Percentiles rank a stretch among this genome's conserved stretches.
Conservation (phyloP, 768 basidiomycete species). For the Mycena rebaudengoi region DNA sequence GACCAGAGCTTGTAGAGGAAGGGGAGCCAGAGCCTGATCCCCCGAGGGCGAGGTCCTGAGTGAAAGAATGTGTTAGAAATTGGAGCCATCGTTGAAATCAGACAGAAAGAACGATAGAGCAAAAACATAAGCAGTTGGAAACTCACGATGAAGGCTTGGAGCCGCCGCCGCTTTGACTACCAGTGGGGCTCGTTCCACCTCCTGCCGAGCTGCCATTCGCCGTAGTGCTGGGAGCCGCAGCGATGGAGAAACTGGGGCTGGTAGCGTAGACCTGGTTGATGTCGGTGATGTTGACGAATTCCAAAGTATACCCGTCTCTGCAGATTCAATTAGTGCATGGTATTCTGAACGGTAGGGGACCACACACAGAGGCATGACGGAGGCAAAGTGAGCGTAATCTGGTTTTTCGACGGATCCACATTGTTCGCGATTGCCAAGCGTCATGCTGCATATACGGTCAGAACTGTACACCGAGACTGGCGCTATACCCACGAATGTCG, state of each 20-base stretch:
- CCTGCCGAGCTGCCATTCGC: neutral
- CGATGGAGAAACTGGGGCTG: slow-evolving; percentile 11
- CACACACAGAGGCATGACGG: neutral
- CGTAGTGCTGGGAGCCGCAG: slow-evolving; percentile 6
- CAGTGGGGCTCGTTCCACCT: neutral
- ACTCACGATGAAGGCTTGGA: neutral
- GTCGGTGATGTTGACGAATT: slow-evolving; percentile 16
- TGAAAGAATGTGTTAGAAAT: neutral
- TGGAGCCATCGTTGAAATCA: neutral
- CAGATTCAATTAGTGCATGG: neutral
- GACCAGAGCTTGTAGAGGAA: neutral
- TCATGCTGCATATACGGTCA: neutral
- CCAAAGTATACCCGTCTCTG: slow-evolving; percentile 8
- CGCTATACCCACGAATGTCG: neutral
- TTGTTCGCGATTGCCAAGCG: slow-evolving; percentile 18
- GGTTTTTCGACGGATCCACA: slow-evolving; percentile 1
- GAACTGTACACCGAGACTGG: too few species aligned
- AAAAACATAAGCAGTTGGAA: neutral
- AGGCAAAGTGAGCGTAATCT: slow-evolving; percentile 2
- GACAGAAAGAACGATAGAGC: neutral
- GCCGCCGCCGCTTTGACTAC: neutral
- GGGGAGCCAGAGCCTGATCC: too few species aligned
- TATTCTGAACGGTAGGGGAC: neutral
- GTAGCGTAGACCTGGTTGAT: slow-evolving; percentile 15
- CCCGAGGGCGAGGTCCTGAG: neutral